Percentiles rank a stretch among this genome's conserved stretches.
phyloP scores from a whole-genome alignment of 1,284 basidiomycete species.

The Lentinula novae-zelandiae region DNA sequence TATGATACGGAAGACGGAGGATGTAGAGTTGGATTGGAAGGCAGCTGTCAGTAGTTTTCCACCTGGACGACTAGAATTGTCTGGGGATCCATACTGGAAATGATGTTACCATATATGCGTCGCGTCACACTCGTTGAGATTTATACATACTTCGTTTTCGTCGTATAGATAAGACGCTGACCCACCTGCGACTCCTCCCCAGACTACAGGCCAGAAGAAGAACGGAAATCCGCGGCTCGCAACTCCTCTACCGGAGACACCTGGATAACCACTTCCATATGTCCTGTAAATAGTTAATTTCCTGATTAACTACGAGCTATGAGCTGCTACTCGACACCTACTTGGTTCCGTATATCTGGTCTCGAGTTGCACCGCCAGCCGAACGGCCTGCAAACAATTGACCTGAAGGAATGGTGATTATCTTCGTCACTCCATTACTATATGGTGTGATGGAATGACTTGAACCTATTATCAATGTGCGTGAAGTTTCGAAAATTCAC shows the following conservation, averaged over 20 bases:
- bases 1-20: constrained; percentile 52
- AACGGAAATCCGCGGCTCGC: constrained; percentile 48
- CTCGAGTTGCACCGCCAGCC: constrained; percentile 34
- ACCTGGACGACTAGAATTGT: constrained; percentile 55
- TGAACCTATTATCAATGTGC: constrained; percentile 13
- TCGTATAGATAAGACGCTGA: constrained; percentile 39
- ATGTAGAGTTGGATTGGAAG: constrained; percentile 42
- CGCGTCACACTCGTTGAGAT: background rate
- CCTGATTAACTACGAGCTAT: background rate
- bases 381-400: constrained; percentile 31
- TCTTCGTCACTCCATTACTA: constrained; percentile 27
- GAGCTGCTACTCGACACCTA: constrained; percentile 8
- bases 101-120: background rate
- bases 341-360: constrained; percentile 32
- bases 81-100: constrained; percentile 40
- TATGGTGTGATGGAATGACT: constrained; percentile 25
- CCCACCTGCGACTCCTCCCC: constrained; percentile 38
- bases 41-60: constrained; percentile 48
- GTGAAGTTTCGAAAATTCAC: background rate
- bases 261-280: constrained; percentile 62
- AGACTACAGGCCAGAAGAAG: constrained; percentile 57
- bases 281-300: constrained; percentile 27
- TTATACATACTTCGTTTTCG: constrained; percentile 30
- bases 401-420: constrained; percentile 29
- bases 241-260: constrained; percentile 37